These are phyloP conservation scores for Shiraia bambusicola DNA, from an alignment of 2,329 filamentous ascomycete genomes.

Conservation along the genomic window DNA sequence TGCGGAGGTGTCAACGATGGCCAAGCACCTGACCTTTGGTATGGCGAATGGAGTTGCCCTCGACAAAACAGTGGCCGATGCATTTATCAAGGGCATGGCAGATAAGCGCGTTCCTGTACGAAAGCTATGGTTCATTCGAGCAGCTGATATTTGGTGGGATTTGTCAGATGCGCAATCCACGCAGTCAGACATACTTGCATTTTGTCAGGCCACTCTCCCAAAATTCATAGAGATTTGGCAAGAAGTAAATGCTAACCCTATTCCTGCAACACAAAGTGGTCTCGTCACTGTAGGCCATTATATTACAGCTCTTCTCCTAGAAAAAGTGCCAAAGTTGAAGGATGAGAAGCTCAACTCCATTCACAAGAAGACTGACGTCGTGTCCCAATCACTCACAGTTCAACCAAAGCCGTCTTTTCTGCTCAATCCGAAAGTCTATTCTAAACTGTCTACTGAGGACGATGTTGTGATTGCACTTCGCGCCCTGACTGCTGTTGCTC, in stretches of 20 bases:
- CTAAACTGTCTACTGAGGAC: slow-evolving; percentile 71
- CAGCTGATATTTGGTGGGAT: slow-evolving; percentile 69
- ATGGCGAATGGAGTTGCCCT: slow-evolving; percentile 63
- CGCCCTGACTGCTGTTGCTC: slow-evolving; percentile 65
- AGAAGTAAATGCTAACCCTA: slow-evolving; percentile 76
- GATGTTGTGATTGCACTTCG: slow-evolving; percentile 77
- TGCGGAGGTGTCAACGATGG: slow-evolving; percentile 72
- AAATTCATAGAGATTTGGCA: slow-evolving; percentile 70
- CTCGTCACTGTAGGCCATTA: slow-evolving; percentile 79
- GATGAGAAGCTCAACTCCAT: slow-evolving; percentile 59
- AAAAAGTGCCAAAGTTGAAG: slow-evolving; percentile 56
- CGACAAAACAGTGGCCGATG: slow-evolving; percentile 67
- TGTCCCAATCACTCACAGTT: slow-evolving; percentile 65
- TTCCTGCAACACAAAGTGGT: slow-evolving; percentile 77
- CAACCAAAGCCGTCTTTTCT: slow-evolving; percentile 87
- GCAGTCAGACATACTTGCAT: slow-evolving; percentile 48
- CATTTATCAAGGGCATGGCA: slow-evolving; percentile 75
- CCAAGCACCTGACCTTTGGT: slow-evolving; percentile 63
- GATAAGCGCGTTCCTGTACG: slow-evolving; percentile 82
- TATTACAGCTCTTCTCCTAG: slow-evolving; percentile 62
- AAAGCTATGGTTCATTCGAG: slow-evolving; percentile 75
- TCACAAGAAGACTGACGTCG: slow-evolving; percentile 63
- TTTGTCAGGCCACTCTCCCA: slow-evolving; percentile 54
- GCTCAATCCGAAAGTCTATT: slow-evolving; percentile 80
- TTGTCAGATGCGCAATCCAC: slow-evolving; percentile 53